Evolutionary conservation across 2,329 filamentous ascomycete genomes (phyloP).

Genomic region (Colletotrichum sp.): DNA sequence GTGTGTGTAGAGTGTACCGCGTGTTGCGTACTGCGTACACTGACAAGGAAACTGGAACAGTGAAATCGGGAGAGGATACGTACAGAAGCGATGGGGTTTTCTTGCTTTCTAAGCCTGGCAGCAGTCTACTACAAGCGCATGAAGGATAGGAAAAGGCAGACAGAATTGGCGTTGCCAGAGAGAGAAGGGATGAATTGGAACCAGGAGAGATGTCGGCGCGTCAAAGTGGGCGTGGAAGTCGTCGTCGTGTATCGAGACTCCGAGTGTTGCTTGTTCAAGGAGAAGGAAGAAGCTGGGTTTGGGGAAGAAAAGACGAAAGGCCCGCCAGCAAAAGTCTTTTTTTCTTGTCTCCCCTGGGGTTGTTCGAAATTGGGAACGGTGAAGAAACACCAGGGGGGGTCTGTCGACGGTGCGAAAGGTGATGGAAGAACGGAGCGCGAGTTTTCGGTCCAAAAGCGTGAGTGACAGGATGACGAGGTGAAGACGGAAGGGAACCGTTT

Average conservation of each 20-base stretch:
- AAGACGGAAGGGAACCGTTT: conserved; percentile 3
- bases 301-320: neutral
- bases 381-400: conserved; percentile 8
- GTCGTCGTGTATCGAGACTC: neutral
- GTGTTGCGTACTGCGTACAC: neutral
- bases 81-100: neutral
- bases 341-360: neutral
- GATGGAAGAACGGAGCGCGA: neutral
- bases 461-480: neutral
- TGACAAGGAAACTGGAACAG: neutral
- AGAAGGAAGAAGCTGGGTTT: neutral
- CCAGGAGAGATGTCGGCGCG: neutral
- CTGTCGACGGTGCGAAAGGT: neutral
- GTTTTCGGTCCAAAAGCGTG: neutral
- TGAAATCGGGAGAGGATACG: conserved; percentile 11
- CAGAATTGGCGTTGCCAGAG: neutral
- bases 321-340: conserved; percentile 17
- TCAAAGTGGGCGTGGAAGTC: neutral
- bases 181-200: neutral
- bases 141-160: conserved; percentile 5
- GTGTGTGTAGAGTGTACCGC: neutral
- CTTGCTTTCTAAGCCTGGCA: conserved; percentile 8
- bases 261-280: conserved; percentile 9
- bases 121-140: conserved; percentile 5
- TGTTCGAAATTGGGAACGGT: conserved; percentile 9